These are phyloP conservation scores for Crithidia bombi DNA, from an alignment of 208 protist species.

Conservation along the genomic window DNA sequence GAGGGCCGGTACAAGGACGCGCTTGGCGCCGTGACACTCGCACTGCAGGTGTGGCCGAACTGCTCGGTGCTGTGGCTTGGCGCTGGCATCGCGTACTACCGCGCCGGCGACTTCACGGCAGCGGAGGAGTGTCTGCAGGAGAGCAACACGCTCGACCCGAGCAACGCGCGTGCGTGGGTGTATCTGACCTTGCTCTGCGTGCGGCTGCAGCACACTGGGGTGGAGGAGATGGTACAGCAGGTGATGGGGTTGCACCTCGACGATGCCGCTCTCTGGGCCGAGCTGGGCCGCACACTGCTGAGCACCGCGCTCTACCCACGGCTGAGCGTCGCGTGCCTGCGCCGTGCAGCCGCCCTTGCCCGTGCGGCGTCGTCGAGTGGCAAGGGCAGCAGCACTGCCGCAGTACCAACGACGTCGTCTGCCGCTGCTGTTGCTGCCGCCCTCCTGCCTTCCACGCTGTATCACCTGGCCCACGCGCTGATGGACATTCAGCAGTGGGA, in stretches of 20 bases:
- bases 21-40: constrained; percentile 73
- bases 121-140: constrained; percentile 91
- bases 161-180: constrained; percentile 88
- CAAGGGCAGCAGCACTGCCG: background rate
- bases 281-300: constrained; percentile 79
- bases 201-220: constrained; percentile 48
- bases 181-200: constrained; percentile 71
- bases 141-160: constrained; percentile 85
- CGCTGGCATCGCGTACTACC: constrained; percentile 86
- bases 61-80: constrained; percentile 88
- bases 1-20: constrained; percentile 78
- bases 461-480: constrained; percentile 72
- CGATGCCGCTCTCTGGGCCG: constrained; percentile 66
- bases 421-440: constrained; percentile 4
- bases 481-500: constrained; percentile 42
- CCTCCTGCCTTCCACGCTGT: constrained; percentile 42
- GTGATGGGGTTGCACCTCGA: constrained; percentile 60
- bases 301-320: constrained; percentile 30
- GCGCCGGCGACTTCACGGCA: constrained; percentile 52
- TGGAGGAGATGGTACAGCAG: constrained; percentile 71
- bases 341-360: constrained; percentile 44
- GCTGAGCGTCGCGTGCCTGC: constrained; percentile 63
- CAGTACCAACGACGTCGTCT: background rate
- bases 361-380: constrained; percentile 20
- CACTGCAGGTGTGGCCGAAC: constrained; percentile 68